These are phyloP conservation scores for Arachnopeziza araneosa DNA, from an alignment of 2,329 filamentous ascomycete species.

Conservation along the genomic window DNA sequence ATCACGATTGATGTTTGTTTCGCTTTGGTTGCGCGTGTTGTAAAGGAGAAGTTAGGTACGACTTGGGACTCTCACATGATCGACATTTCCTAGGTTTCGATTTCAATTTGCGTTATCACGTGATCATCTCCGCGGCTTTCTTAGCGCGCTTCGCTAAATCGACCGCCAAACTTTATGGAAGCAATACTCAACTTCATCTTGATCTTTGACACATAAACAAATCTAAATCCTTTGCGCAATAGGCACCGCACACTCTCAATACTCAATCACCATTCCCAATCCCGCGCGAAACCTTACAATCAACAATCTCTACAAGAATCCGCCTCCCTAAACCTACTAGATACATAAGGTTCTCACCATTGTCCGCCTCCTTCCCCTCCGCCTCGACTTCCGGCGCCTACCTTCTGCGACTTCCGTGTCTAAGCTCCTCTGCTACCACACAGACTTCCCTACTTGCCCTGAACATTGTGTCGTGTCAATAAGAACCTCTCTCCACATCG, in stretches of 20 bases:
- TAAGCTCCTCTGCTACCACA: background rate
- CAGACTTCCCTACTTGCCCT: background rate
- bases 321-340: background rate
- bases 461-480: background rate
- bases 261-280: slow-evolving; percentile 14
- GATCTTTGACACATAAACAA: slow-evolving; percentile 15
- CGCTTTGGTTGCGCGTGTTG: no score
- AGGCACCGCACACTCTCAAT: slow-evolving; percentile 3
- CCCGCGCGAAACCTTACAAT: slow-evolving; percentile 11
- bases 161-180: no score
- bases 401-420: background rate
- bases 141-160: no score
- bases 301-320: slow-evolving; percentile 3
- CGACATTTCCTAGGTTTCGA: no score
- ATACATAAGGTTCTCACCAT: background rate
- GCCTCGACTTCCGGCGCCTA: background rate
- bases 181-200: slow-evolving; percentile 4
- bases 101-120: no score
- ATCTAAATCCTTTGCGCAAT: slow-evolving; percentile 4
- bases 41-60: no score
- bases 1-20: no score
- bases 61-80: no score
- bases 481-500: background rate
- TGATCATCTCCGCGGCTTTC: no score
- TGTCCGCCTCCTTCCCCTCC: slow-evolving; percentile 15